These are phyloP conservation scores for Phialocephala sp. DNA, from an alignment of 2,329 filamentous ascomycete genomes.

Conservation along the genomic window DNA sequence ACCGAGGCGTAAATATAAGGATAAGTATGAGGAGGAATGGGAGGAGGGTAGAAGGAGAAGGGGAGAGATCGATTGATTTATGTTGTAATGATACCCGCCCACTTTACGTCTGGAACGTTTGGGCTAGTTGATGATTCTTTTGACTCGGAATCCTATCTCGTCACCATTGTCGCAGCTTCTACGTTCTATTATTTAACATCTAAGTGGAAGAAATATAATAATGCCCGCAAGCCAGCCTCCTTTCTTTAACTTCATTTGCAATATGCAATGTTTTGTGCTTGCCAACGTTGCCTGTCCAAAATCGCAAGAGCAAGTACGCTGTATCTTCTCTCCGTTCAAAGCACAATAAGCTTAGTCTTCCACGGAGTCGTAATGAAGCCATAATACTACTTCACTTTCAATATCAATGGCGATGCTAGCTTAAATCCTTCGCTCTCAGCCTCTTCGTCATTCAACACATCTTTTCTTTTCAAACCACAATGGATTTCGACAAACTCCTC, in stretches of 20 bases:
- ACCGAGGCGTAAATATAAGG: constrained; percentile 18
- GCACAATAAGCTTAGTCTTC: too few species aligned
- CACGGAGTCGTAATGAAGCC: too few species aligned
- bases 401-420: not conserved
- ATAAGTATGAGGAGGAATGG: constrained; percentile 21
- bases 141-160: too few species aligned
- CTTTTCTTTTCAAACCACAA: too few species aligned
- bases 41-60: constrained; percentile 26
- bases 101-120: not conserved
- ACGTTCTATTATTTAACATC: not conserved
- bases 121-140: not conserved
- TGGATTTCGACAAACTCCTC: too few species aligned
- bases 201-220: not conserved
- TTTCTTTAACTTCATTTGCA: too few species aligned
- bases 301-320: not conserved
- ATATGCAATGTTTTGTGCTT: too few species aligned
- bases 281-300: not conserved
- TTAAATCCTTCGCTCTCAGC: too few species aligned
- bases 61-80: constrained; percentile 23
- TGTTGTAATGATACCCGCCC: not conserved
- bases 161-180: not conserved
- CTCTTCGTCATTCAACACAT: too few species aligned
- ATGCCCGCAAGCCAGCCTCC: too few species aligned
- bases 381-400: not conserved
- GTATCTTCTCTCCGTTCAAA: not conserved